Percentiles rank a stretch among this genome's conserved stretches.
Conservation (phyloP, 768 basidiomycete genomes). For the Boletus pseudopeckii region DNA sequence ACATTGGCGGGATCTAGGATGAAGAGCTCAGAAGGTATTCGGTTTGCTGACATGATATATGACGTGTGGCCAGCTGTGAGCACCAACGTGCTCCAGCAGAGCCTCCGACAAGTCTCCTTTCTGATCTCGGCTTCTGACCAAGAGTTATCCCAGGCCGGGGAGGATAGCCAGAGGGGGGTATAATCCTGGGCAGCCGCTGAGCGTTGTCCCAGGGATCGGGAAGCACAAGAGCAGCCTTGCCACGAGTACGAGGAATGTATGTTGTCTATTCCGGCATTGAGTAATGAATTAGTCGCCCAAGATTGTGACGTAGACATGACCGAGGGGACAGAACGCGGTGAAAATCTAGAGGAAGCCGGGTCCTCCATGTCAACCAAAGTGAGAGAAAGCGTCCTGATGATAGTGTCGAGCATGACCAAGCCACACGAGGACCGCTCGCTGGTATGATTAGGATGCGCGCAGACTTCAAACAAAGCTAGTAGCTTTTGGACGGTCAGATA, state of each 20-base stretch:
- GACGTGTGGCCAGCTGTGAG: slow-evolving; percentile 63
- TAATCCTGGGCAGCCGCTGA: slow-evolving; percentile 51
- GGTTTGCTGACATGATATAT: slow-evolving; percentile 48
- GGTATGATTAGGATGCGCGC: slow-evolving; percentile 61
- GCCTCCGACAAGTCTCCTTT: slow-evolving; percentile 67
- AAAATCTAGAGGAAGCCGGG: slow-evolving; percentile 48
- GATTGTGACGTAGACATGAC: slow-evolving; percentile 27
- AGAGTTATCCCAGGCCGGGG: slow-evolving; percentile 58
- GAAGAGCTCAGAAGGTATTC: slow-evolving; percentile 46
- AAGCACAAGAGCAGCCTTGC: slow-evolving; percentile 44
- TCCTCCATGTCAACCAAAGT: slow-evolving; percentile 59
- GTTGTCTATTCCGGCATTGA: neutral
- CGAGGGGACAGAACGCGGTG: slow-evolving; percentile 47
- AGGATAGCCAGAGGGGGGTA: slow-evolving; percentile 60
- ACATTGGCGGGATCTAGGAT: slow-evolving; percentile 66
- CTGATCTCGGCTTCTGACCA: slow-evolving; percentile 63
- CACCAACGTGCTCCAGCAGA: slow-evolving; percentile 70
- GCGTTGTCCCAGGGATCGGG: slow-evolving; percentile 47
- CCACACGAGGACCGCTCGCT: slow-evolving; percentile 52
- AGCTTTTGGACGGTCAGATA: slow-evolving; percentile 40
- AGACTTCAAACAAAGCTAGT: slow-evolving; percentile 69
- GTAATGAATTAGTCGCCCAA: slow-evolving; percentile 1
- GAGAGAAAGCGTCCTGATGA: slow-evolving; percentile 60
- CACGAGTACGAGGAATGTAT: slow-evolving; percentile 7
- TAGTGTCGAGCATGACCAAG: slow-evolving; percentile 60